These are phyloP conservation scores for Phytophthora pluvialis DNA, from an alignment of 352 stramenopile genomes.

Conservation along the genomic window DNA sequence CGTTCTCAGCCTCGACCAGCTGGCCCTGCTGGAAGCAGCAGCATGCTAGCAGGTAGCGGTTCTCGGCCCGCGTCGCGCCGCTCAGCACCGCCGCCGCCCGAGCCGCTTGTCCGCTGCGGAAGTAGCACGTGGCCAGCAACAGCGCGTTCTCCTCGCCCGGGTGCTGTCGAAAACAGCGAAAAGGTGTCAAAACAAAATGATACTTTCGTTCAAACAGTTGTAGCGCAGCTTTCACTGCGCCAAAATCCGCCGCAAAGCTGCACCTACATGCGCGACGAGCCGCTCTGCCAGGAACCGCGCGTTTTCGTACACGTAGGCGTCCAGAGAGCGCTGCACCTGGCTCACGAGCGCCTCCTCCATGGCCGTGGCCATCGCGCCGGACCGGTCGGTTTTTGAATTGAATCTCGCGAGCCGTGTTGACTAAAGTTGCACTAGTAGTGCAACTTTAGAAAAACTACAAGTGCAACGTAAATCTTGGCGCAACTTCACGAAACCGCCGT, in stretches of 20 bases:
- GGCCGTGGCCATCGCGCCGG: conserved; percentile 13
- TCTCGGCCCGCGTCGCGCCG: conserved; percentile 45
- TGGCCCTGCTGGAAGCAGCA: conserved; percentile 81
- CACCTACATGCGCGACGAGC: conserved; percentile 75
- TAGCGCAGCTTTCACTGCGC: conserved; percentile 18
- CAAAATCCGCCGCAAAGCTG: conserved; percentile 12
- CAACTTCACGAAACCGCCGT: conserved; percentile 7
- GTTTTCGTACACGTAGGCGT: conserved; percentile 64
- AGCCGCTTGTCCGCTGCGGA: conserved; percentile 54
- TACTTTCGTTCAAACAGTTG: conserved; percentile 8
- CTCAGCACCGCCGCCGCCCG: conserved; percentile 67
- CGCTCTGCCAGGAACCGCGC: conserved; percentile 85
- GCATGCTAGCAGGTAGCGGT: conserved; percentile 69
- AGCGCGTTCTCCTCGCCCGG: conserved; percentile 61
- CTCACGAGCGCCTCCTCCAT: conserved; percentile 57
- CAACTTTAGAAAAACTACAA: not conserved
- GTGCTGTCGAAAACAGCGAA: conserved; percentile 44
- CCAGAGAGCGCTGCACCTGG: conserved; percentile 62
- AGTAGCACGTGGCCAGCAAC: conserved; percentile 72
- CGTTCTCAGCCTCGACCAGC: conserved; percentile 91
- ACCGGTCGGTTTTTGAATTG: conserved; percentile 25
- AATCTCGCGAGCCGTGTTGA: not conserved
- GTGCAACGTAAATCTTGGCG: conserved; percentile 1
- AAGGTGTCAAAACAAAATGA: conserved; percentile 31
- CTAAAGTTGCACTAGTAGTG: not conserved